These are phyloP conservation scores for Monosporascus cannonballus DNA, from an alignment of 2,329 filamentous ascomycete species.

Conservation along the genomic window DNA sequence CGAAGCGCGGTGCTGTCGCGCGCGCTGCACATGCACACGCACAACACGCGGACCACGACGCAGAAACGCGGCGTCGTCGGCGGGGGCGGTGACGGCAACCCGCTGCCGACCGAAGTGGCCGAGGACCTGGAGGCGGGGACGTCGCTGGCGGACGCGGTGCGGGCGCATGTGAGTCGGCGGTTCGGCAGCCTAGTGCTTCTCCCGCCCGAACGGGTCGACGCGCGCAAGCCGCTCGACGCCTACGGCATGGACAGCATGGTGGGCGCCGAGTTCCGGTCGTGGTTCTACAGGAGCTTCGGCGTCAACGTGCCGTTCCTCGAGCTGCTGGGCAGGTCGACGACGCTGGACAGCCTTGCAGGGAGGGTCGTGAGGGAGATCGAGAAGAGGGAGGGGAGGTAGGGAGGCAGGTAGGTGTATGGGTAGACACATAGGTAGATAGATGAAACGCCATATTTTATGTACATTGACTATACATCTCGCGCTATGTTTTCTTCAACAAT, in stretches of 20 bases:
- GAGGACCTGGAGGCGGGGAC: background rate
- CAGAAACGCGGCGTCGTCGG: background rate
- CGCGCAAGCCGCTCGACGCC: background rate
- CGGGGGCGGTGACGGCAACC: too few relatives aligned
- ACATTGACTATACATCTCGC: too few relatives aligned
- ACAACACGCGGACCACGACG: background rate
- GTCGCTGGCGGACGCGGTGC: background rate
- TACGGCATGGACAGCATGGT: constrained; percentile 3
- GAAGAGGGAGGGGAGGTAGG: too few relatives aligned
- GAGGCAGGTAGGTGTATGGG: too few relatives aligned
- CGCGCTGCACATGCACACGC: background rate
- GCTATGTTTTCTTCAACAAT: too few relatives aligned
- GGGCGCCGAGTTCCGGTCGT: constrained; percentile 1
- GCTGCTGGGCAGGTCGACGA: too few relatives aligned
- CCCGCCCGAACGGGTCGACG: background rate
- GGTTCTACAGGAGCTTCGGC: background rate
- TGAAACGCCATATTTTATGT: too few relatives aligned
- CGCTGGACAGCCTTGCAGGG: too few relatives aligned
- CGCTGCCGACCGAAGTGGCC: background rate
- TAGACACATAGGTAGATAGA: too few relatives aligned
- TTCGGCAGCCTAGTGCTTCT: constrained; percentile 1
- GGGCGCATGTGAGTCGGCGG: background rate
- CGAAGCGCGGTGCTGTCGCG: constrained; percentile 10
- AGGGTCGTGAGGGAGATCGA: too few relatives aligned
- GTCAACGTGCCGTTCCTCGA: background rate